Evolutionary conservation across 2,329 filamentous ascomycete genomes (phyloP), one percentile per base, ranked within the genome.

Genomic region (Trichoderma endophyticum): DNA sequence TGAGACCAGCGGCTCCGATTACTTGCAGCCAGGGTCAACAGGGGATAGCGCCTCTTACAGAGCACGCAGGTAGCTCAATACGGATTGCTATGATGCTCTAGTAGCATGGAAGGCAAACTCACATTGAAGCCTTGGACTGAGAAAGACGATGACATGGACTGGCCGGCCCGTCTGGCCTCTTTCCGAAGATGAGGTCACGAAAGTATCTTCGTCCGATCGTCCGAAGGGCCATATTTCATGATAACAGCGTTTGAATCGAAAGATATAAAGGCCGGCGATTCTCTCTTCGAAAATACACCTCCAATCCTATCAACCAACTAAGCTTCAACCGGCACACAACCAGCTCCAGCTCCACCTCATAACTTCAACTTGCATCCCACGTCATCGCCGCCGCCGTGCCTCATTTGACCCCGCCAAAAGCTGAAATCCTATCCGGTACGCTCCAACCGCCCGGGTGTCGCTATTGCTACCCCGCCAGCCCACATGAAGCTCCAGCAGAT

Each of bases 321-420:
- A 54, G 30, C 51, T 67, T 67, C 51, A 67, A 43, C 64, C 64
- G 56, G 30, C 30, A 12, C n/a, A 51, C 54, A n/a, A 60, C 65
- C 34, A 68, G 28, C 54, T 48, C 26, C 24, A 51, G 63, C 28
- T 54, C 71, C 48, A 65, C 48, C 28, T 34, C 61, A 56, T 32
- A 65, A 43, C 51, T n/a, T 56, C 28, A 34, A 21, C 15, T 54
- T 61, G 36, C 56, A 24, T 63, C 62, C 72, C 64, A 73, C 72
- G 72, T 73, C 72, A 73, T 73, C 43, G 70, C 71, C 57, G 32
- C 21, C 70, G 54, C 56, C 63, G 64, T 32, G 56, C 39, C 36
- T 59, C 59, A 36, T 61, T 26, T 57, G 30, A 62, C 72, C 72
- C 72, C 72, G 73, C 62, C 56, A 66, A 30, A 66, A 6, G 62